Base-by-base conservation (phyloP, 139 green algal species). In the Desmodesmus armatus region DNA sequence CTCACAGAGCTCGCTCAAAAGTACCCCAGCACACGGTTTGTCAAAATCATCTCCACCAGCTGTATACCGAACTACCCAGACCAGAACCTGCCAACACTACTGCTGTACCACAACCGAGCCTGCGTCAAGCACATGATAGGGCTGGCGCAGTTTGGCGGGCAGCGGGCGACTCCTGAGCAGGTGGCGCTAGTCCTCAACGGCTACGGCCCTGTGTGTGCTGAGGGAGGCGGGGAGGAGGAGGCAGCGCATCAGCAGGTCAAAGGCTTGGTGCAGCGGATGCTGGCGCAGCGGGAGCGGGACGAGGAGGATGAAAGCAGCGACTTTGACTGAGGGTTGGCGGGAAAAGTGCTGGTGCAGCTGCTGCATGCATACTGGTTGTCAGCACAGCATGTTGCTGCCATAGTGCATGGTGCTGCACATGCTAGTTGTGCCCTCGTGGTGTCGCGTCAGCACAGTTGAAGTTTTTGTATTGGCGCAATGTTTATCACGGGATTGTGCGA, bases 41-140 rank as follows among this genome's bases (percentile, higher is more conserved):
- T 98, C n/a, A 94, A 93, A 39, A 98, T 98, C 49, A 66, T 97
- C 0, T 93, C 89, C n/a, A 96, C 93, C 11, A 96, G 96, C 53
- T 94, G 89, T 85, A 96, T 96, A 47, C 88, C 90, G n/a, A 89
- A 91, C 49, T 98, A 98, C 90, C 96, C 96, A 11, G 96, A 99
- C 77, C 37, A 85, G 5, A 96, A 98, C 91, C 75, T 98, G 76
- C 96, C 96, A 35, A 99, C 96, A 9, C 41, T 98, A 84, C 91
- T 99, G 76, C 41, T 98, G 11, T 99, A 99, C 91, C 86, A 94
- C 39, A 89, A 96, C 83, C 55, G 77, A 17, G 53, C 51, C 11
- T 90, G 82, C 39, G 49, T 71, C 31, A 85, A 88, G 76, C 70
- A 91, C 71, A 39, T 98, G 19, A 90, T 95, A 80, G 95, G 95